Evolutionary conservation across 1,284 basidiomycete species (phyloP).

Genomic region (Cryptococcus deneoformans): DNA sequence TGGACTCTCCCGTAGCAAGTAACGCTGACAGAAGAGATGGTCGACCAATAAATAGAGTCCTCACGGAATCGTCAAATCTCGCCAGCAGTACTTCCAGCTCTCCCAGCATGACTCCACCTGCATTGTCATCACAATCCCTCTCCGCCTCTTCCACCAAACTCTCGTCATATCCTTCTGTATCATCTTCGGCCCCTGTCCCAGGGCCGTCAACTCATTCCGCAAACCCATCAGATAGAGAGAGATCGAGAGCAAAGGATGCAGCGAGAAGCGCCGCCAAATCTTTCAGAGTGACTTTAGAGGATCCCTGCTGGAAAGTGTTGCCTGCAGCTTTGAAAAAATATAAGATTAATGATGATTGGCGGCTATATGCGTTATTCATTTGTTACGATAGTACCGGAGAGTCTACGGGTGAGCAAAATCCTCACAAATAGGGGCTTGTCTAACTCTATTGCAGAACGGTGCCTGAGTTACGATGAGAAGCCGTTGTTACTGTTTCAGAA

Average conservation of each 20-base stretch:
- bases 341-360: constrained; percentile 98
- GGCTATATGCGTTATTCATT: constrained; percentile 98
- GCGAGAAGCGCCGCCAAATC: constrained; percentile 50
- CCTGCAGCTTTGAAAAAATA: constrained; percentile 98
- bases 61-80: constrained; percentile 13
- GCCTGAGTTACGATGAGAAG: constrained; percentile 96
- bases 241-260: constrained; percentile 26
- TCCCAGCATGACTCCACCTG: constrained; percentile 1
- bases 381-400: constrained; percentile 88
- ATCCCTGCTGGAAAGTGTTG: constrained; percentile 96
- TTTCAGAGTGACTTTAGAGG: constrained; percentile 71
- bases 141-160: constrained; percentile 1
- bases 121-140: neutral
- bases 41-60: constrained; percentile 15
- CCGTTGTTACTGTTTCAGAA: constrained; percentile 95
- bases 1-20: constrained; percentile 29
- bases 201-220: neutral
- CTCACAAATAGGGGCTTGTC: no score
- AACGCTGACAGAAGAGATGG: constrained; percentile 1
- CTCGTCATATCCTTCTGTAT: neutral
- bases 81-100: constrained; percentile 8
- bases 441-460: constrained; percentile 64
- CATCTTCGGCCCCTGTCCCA: neutral
- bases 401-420: constrained; percentile 60
- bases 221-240: constrained; percentile 15